Evolutionary conservation across 768 basidiomycete species (phyloP).

Genomic region (Terana coerulea): DNA sequence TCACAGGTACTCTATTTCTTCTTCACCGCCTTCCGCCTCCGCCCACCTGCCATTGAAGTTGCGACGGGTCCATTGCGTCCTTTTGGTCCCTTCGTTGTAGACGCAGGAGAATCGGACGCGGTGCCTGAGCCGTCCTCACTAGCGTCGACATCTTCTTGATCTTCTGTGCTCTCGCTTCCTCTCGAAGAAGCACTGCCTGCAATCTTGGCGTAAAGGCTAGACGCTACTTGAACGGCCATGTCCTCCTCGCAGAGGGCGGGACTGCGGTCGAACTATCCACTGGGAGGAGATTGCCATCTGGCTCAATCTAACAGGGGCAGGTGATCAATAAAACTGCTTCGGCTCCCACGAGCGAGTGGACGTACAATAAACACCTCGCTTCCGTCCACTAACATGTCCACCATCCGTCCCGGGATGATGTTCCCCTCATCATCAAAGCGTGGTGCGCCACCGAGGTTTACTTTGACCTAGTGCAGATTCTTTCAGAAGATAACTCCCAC

Average conservation of each 20-base stretch:
- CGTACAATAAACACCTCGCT: slow-evolving; percentile 70
- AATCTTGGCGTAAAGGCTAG: slow-evolving; percentile 25
- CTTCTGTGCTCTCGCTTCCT: slow-evolving; percentile 2
- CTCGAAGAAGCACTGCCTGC: neutral
- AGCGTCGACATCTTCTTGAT: slow-evolving; percentile 21
- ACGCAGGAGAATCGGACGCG: slow-evolving; percentile 42
- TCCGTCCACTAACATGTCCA: slow-evolving; percentile 83
- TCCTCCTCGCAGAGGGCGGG: slow-evolving; percentile 53
- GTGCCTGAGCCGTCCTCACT: slow-evolving; percentile 40
- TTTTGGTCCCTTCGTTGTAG: slow-evolving; percentile 36
- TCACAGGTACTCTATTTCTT: slow-evolving; percentile 34
- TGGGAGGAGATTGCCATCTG: slow-evolving; percentile 51
- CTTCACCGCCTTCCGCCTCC: slow-evolving; percentile 55
- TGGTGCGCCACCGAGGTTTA: slow-evolving; percentile 56
- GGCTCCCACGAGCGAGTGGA: slow-evolving; percentile 14
- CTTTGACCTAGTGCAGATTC: slow-evolving; percentile 52
- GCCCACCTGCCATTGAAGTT: slow-evolving; percentile 55
- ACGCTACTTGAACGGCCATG: slow-evolving; percentile 65
- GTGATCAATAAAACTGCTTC: slow-evolving; percentile 10
- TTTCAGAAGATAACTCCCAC: neutral
- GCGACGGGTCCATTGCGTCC: slow-evolving; percentile 23
- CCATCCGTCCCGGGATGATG: slow-evolving; percentile 41
- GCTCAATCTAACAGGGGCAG: slow-evolving; percentile 49
- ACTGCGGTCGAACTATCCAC: slow-evolving; percentile 58
- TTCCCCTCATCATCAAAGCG: slow-evolving; percentile 56